phyloP scores from a whole-genome alignment of 768 basidiomycete genomes.

The Suillus clintonianus region DNA sequence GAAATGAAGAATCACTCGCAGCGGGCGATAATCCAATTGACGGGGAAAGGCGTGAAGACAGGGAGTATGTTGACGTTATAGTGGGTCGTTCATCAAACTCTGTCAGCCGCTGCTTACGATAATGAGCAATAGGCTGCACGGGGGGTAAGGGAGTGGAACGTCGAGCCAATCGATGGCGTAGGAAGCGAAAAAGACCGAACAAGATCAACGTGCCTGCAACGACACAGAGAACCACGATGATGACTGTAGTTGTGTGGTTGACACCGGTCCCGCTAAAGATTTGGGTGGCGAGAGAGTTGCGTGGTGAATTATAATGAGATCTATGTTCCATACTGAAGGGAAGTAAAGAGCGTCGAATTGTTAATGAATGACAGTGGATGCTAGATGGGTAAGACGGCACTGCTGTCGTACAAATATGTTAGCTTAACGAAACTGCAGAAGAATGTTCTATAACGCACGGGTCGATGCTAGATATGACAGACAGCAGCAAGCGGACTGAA shows the following conservation, averaged over 20 bases:
- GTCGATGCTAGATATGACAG: not conserved
- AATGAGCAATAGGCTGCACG: conserved; percentile 64
- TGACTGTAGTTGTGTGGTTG: conserved; percentile 35
- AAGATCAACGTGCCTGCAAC: conserved; percentile 43
- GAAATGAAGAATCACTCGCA: conserved; percentile 38
- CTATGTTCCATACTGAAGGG: not conserved
- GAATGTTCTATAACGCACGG: not conserved
- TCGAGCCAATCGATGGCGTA: conserved; percentile 35
- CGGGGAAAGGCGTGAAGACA: conserved; percentile 22
- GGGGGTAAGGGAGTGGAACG: conserved; percentile 57
- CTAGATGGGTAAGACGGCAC: not conserved
- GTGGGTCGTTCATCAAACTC: conserved; percentile 35
- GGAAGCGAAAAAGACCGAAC: conserved; percentile 37
- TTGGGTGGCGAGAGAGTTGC: not conserved
- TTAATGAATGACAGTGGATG: not conserved
- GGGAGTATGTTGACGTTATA: conserved; percentile 23
- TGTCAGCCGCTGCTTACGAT: conserved; percentile 52
- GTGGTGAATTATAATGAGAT: not conserved
- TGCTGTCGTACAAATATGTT: not conserved
- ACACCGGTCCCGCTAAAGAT: not conserved
- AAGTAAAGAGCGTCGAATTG: not conserved
- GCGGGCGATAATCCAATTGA: conserved; percentile 18
- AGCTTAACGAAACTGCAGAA: not conserved
- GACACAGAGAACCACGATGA: conserved; percentile 51
- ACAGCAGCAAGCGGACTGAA: not conserved